phyloP scores from a whole-genome alignment of 2,329 filamentous ascomycete genomes.

The Colletotrichum nymphaeae region DNA sequence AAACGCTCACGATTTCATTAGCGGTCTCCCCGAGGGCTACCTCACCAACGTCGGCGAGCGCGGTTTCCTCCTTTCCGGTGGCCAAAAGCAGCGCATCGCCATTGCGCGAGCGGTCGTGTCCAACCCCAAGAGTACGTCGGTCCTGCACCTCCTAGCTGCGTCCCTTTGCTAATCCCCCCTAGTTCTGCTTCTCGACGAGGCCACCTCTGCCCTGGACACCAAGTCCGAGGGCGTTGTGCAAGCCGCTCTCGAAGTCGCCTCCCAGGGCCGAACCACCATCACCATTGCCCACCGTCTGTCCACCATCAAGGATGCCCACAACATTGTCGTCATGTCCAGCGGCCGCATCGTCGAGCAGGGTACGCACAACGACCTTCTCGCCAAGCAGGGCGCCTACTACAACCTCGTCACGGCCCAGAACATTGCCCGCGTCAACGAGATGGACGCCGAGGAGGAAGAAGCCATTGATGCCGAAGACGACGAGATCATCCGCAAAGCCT shows the following conservation, averaged over 20 bases:
- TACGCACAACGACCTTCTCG: constrained; percentile 83
- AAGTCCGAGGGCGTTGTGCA: constrained; percentile 96
- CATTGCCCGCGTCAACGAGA: constrained; percentile 72
- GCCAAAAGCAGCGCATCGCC: constrained; percentile 96
- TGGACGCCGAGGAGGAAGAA: constrained; percentile 62
- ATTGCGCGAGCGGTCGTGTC: constrained; percentile 92
- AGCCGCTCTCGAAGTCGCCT: constrained; percentile 87
- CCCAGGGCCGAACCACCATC: constrained; percentile 90
- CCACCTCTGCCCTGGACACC: constrained; percentile 92
- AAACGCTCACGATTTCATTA: constrained; percentile 94
- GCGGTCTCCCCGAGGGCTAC: constrained; percentile 84
- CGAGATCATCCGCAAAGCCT: constrained; percentile 60
- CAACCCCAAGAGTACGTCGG: constrained; percentile 77
- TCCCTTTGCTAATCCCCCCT: constrained; percentile 32
- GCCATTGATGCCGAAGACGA: constrained; percentile 61
- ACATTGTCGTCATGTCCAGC: constrained; percentile 91
- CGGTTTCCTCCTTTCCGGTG: constrained; percentile 91
- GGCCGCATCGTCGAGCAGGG: constrained; percentile 94
- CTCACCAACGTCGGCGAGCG: constrained; percentile 96
- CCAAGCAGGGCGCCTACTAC: constrained; percentile 78
- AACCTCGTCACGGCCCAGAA: constrained; percentile 90
- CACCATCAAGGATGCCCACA: constrained; percentile 93
- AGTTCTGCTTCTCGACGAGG: constrained; percentile 92
- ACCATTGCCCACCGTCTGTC: constrained; percentile 95
- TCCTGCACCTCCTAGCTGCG: constrained; percentile 2